A percentile compares a stretch with the other conserved stretches of the same genome.
Evolutionary conservation across 1,284 basidiomycete species (phyloP).

Genomic region (Cryptococcus sp.): DNA sequence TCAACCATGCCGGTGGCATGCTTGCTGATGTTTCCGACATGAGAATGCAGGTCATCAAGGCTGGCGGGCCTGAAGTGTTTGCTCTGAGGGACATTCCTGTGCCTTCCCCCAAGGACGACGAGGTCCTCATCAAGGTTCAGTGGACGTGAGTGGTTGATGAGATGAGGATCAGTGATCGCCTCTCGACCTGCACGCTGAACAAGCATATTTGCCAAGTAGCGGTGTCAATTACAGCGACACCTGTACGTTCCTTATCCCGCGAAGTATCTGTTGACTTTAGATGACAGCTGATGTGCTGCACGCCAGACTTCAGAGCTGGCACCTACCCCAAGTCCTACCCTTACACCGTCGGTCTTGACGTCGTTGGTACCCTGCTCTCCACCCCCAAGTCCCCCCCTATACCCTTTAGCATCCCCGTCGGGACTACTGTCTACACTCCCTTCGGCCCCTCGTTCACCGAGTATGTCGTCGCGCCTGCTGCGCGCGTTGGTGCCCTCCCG

Average conservation of each 20-base stretch:
- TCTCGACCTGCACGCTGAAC: constrained; percentile 1
- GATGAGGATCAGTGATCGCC: not conserved
- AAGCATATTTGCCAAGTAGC: constrained; percentile 1
- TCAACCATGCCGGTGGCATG: not conserved
- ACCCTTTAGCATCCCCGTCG: constrained; percentile 49
- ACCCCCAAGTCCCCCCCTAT: constrained; percentile 57
- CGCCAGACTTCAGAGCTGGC: constrained; percentile 47
- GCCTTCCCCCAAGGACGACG: constrained; percentile 60
- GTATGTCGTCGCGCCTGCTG: constrained; percentile 67
- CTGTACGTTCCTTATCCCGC: constrained; percentile 32
- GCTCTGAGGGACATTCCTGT: constrained; percentile 58
- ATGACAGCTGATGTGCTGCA: not conserved
- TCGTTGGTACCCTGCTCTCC: constrained; percentile 67
- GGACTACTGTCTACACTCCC: constrained; percentile 54
- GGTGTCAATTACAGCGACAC: constrained; percentile 74
- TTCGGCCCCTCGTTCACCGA: constrained; percentile 65
- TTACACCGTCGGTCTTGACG: constrained; percentile 72
- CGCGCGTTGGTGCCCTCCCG: constrained; percentile 57
- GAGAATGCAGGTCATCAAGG: constrained; percentile 47
- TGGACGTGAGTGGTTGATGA: constrained; percentile 26
- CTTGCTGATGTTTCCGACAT: not conserved
- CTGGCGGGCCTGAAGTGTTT: constrained; percentile 70
- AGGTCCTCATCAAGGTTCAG: constrained; percentile 75
- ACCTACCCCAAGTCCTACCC: constrained; percentile 62
- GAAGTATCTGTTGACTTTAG: not conserved